Percentiles rank a stretch among this genome's conserved stretches.
These are phyloP conservation scores for Naganishia cerealis DNA, from an alignment of 1,284 basidiomycete species.

Conservation along the genomic window DNA sequence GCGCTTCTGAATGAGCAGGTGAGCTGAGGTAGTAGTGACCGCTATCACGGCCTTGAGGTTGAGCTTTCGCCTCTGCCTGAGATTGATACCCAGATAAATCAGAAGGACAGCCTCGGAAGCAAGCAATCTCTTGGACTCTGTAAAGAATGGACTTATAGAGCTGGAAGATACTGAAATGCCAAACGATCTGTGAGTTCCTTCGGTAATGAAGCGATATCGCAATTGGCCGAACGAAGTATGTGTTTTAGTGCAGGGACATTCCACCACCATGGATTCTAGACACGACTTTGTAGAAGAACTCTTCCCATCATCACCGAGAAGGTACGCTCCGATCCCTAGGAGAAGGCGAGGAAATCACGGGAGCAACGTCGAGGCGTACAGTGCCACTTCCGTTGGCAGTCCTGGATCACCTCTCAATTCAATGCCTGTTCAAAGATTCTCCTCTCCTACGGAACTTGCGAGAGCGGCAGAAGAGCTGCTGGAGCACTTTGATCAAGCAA, in stretches of 20 bases:
- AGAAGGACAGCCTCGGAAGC: background rate
- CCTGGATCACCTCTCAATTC: conserved; percentile 1
- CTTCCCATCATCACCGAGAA: background rate
- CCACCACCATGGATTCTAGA: conserved; percentile 15
- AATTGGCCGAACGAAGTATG: background rate
- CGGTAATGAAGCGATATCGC: background rate
- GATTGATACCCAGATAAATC: background rate
- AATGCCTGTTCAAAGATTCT: background rate
- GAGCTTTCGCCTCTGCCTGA: background rate
- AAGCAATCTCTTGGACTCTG: conserved; percentile 2
- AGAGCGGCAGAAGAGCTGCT: conserved; percentile 28
- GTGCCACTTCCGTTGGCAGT: conserved; percentile 5
- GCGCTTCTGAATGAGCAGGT: background rate
- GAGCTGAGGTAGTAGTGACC: background rate
- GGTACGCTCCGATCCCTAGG: conserved; percentile 17
- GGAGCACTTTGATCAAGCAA: conserved; percentile 21
- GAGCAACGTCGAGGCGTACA: background rate
- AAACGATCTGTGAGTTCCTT: background rate
- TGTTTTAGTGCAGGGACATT: conserved; percentile 4
- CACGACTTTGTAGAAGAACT: conserved; percentile 12
- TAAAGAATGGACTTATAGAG: background rate
- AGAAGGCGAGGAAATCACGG: background rate
- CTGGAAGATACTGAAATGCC: background rate
- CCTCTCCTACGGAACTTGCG: conserved; percentile 8
- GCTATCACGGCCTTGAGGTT: conserved; percentile 3